Conservation (phyloP, 495 filamentous ascomycete species). For the Annulohypoxylon maeteangense region DNA sequence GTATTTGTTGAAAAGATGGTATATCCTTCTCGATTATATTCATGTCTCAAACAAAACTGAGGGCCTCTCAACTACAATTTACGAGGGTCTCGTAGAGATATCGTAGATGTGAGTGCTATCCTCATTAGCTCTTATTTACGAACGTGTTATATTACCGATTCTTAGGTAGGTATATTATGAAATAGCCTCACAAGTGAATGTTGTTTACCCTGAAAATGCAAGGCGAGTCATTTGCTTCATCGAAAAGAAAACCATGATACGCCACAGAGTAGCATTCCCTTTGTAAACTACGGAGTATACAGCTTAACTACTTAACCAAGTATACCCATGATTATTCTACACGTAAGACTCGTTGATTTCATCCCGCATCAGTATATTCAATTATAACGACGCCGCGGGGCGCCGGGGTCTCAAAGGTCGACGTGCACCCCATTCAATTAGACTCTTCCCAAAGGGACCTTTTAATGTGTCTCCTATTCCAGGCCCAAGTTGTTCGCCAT, state of each 20-base stretch:
- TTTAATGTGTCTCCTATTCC: neutral
- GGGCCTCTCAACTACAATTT: neutral
- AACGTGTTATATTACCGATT: neutral
- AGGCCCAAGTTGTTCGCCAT: slow-evolving; percentile 6
- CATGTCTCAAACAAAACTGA: too few relatives aligned
- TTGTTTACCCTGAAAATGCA: neutral
- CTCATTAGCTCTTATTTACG: neutral
- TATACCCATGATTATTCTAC: neutral
- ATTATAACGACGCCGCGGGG: slow-evolving; percentile 4
- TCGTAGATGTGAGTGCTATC: neutral
- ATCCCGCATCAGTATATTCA: slow-evolving; percentile 29
- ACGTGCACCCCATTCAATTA: slow-evolving; percentile 1
- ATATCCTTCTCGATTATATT: too few relatives aligned
- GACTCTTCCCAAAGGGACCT: neutral
- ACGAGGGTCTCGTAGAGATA: neutral
- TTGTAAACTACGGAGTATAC: neutral
- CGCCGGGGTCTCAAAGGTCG: neutral
- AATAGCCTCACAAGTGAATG: neutral
- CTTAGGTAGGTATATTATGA: neutral
- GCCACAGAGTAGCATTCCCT: neutral
- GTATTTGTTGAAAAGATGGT: too few relatives aligned
- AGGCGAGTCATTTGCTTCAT: neutral
- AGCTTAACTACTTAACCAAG: neutral
- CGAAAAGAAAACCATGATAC: too few relatives aligned
- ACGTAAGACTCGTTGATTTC: slow-evolving; percentile 24